Base-by-base conservation (phyloP, 1,284 basidiomycete species). In the Moesziomyces globuligerus region DNA sequence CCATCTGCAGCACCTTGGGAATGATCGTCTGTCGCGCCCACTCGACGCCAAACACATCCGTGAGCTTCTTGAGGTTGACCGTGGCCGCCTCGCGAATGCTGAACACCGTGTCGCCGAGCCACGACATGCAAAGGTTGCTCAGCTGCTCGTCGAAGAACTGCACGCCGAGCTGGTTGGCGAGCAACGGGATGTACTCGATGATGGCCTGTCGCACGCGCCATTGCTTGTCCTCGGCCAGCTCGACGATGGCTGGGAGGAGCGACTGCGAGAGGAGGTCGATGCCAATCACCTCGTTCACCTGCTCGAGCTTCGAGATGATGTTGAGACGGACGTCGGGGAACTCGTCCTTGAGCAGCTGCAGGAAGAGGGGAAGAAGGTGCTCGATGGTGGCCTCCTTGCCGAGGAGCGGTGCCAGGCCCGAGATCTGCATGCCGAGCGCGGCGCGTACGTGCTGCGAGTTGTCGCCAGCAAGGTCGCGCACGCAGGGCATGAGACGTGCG, bases 161-260 rank as follows among this genome's bases (percentile, higher is more conserved):
- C 75, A 94, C 93, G 58, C 96, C 96, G 52, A 99, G 88, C 83
- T 99, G 96, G 21, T 91, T 95, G 44, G 96, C 94, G 38, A 99
- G 89, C 21, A 98, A 88, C 86, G 96, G 84, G 89, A 88, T 98
- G 85, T 99, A 98, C 84, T 98, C 96, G 84, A 99, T 99, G 85
- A 99, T 98, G 15, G 96, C 96, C 85, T 99, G 96, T 75, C 96
- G 90, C 39, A 99, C 96, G 47, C 96, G 91, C 96, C 96, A 99
- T 75, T 97, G 97, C 85, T 98, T 99, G 86, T 99, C 96, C 84
- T 98, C 96, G 23, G 96, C 95, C 42, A 99, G 86, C 83, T 98
- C 93, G 75, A 98, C 92, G 75, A 99, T 98, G 29, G 96, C 96
- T 8, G 96, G 96, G 21, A 99, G 88, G 36, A 99, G 89, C 64